These are phyloP conservation scores for Fusarium sp. DNA, from an alignment of 2,329 filamentous ascomycete species.

Conservation along the genomic window DNA sequence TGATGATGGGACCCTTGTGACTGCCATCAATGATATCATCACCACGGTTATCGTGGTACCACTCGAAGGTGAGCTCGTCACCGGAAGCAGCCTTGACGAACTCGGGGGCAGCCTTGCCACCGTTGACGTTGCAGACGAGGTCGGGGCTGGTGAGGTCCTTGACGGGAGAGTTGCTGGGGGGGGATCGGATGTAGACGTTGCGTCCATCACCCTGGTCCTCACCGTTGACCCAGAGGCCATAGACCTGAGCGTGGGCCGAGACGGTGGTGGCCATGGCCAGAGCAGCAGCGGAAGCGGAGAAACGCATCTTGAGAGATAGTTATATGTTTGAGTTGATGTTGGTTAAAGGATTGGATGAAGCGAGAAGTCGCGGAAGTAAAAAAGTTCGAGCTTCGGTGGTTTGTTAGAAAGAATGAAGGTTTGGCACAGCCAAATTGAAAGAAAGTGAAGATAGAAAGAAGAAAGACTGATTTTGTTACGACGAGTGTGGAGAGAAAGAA, in stretches of 20 bases:
- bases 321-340: background rate
- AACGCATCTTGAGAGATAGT: conserved; percentile 48
- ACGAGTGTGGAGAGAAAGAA: conserved; percentile 35
- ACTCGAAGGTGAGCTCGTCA: conserved; percentile 58
- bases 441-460: conserved; percentile 38
- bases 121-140: conserved; percentile 57
- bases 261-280: conserved; percentile 51
- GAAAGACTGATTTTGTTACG: conserved; percentile 36
- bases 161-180: conserved; percentile 54
- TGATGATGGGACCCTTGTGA: conserved; percentile 63
- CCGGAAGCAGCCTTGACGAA: conserved; percentile 58
- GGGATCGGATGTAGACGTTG: conserved; percentile 55
- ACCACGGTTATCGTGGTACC: conserved; percentile 59
- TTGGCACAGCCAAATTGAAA: conserved; percentile 45
- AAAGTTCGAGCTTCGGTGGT: conserved; percentile 29
- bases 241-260: conserved; percentile 58
- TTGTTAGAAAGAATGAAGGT: conserved; percentile 40
- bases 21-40: conserved; percentile 64
- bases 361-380: conserved; percentile 17
- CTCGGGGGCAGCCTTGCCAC: conserved; percentile 46
- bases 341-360: conserved; percentile 39
- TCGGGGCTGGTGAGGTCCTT: conserved; percentile 55
- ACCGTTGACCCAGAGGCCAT: conserved; percentile 58
- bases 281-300: conserved; percentile 44
- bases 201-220: conserved; percentile 54